Evolutionary conservation across 2,329 filamentous ascomycete genomes (phyloP).

Genomic region (Talaromyces sp.): DNA sequence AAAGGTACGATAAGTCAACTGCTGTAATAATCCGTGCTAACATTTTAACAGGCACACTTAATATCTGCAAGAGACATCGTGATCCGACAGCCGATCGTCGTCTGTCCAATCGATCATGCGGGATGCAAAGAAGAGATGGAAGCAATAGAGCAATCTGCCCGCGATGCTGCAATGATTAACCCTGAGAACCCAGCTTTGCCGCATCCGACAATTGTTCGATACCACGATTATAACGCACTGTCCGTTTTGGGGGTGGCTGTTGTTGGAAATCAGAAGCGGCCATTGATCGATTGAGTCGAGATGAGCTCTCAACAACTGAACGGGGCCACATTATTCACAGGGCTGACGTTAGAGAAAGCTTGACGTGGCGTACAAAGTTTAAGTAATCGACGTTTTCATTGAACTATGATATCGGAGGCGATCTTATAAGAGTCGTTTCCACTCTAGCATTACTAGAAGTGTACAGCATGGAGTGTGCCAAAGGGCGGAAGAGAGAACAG

Average conservation of each 20-base stretch:
- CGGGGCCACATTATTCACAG: background rate
- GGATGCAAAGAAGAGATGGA: constrained; percentile 99
- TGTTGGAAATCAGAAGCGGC: constrained; percentile 60
- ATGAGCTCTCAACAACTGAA: background rate
- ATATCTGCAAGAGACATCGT: constrained; percentile 83
- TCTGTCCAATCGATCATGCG: constrained; percentile 91
- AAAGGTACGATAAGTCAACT: constrained; percentile 58
- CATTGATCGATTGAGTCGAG: constrained; percentile 59
- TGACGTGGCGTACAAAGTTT: background rate
- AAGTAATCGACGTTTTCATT: background rate
- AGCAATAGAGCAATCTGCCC: constrained; percentile 91
- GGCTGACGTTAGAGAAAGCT: background rate
- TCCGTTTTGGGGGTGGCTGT: constrained; percentile 60
- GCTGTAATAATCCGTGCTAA: constrained; percentile 4
- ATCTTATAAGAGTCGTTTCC: background rate
- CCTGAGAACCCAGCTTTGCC: constrained; percentile 92
- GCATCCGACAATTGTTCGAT: constrained; percentile 73
- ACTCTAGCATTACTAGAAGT: background rate
- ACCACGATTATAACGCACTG: constrained; percentile 66
- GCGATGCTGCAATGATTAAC: constrained; percentile 83
- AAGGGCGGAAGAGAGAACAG: background rate
- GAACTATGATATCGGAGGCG: background rate
- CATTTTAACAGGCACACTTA: constrained; percentile 67
- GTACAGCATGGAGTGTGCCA: background rate
- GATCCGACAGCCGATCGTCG: constrained; percentile 87